These are phyloP conservation scores for Petasospora fabianii DNA, from an alignment of 1,139 yeast species.

Conservation along the genomic window DNA sequence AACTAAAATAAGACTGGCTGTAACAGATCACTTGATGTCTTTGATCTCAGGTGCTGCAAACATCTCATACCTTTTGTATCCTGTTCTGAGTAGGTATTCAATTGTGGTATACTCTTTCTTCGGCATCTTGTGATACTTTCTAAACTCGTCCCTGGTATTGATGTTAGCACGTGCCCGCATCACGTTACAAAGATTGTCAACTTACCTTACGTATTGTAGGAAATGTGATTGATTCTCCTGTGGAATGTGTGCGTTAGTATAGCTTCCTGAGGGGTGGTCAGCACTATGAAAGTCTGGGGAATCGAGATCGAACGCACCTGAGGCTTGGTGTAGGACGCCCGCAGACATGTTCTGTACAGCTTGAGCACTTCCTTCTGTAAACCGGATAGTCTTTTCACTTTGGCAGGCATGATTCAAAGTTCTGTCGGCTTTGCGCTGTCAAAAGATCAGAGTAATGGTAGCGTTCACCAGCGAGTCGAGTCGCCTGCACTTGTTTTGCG, in stretches of 20 bases:
- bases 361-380: slow-evolving; percentile 61
- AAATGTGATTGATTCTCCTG: slow-evolving; percentile 34
- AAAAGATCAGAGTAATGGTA: too few relatives aligned
- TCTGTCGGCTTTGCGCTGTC: too few relatives aligned
- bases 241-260: slow-evolving; percentile 5
- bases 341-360: slow-evolving; percentile 55
- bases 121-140: slow-evolving; percentile 52
- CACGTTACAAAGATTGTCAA: not conserved
- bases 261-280: not conserved
- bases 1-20: not conserved
- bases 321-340: slow-evolving; percentile 58
- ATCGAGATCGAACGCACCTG: slow-evolving; percentile 32
- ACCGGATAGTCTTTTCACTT: slow-evolving; percentile 45
- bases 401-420: slow-evolving; percentile 15
- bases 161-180: not conserved
- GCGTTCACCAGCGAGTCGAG: too few relatives aligned
- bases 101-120: slow-evolving; percentile 83
- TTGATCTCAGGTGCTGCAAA: slow-evolving; percentile 65
- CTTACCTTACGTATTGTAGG: slow-evolving; percentile 28
- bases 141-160: slow-evolving; percentile 52
- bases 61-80: slow-evolving; percentile 68
- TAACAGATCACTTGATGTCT: slow-evolving; percentile 44
- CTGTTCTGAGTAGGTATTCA: slow-evolving; percentile 79
- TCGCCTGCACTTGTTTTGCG: not conserved
- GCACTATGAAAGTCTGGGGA: not conserved